Evolutionary conservation across 108 stramenopile species (phyloP).

Genomic region (Nitzschia putrida): DNA sequence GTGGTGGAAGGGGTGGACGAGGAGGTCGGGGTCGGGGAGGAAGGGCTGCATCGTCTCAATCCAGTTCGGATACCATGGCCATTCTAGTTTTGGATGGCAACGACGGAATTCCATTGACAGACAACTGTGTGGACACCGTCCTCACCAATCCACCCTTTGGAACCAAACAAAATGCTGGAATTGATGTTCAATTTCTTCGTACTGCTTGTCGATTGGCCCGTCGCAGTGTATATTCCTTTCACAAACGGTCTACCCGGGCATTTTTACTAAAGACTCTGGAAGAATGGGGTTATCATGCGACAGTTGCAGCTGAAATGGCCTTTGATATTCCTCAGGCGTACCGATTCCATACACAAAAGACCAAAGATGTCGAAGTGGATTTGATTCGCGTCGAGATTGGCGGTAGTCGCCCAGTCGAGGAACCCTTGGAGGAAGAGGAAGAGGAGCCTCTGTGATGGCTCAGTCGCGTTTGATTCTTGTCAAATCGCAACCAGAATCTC

Average conservation of each 20-base stretch:
- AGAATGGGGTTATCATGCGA: conserved; percentile 70
- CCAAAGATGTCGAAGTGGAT: conserved; percentile 92
- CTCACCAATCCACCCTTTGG: conserved; percentile 91
- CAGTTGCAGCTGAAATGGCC: conserved; percentile 90
- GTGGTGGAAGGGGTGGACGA: conserved; percentile 37
- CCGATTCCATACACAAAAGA: conserved; percentile 86
- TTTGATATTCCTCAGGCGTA: conserved; percentile 94
- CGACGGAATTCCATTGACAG: conserved; percentile 69
- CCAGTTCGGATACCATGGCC: conserved; percentile 16
- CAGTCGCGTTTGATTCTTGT: no score
- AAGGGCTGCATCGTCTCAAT: conserved; percentile 21
- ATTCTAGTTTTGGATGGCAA: conserved; percentile 32
- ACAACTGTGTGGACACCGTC: conserved; percentile 70
- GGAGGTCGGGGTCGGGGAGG: conserved; percentile 34
- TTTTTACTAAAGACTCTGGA: conserved; percentile 65
- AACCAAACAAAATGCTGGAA: conserved; percentile 88
- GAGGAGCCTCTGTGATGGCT: no score
- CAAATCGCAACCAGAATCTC: no score
- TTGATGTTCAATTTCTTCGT: conserved; percentile 77
- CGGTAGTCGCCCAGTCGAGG: not conserved
- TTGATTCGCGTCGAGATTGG: conserved; percentile 62
- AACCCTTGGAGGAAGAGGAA: not conserved
- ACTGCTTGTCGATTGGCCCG: conserved; percentile 69
- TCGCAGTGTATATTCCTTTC: conserved; percentile 87
- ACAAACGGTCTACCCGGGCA: conserved; percentile 90